phyloP scores from a whole-genome alignment of 129 eudicot genomes.

The Centella asiatica region DNA sequence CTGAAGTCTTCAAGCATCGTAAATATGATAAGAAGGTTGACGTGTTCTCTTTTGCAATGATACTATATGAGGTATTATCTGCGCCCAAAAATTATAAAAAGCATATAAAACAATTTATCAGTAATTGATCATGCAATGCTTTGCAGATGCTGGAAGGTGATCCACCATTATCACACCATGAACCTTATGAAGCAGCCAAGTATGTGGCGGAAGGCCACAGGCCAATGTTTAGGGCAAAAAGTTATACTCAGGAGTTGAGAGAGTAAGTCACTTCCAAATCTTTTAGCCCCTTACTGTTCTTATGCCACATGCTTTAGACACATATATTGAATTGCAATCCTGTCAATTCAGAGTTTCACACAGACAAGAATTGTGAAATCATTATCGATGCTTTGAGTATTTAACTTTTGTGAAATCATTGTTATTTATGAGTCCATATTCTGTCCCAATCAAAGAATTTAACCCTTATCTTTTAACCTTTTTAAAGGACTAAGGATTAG shows the following conservation, averaged over 20 bases:
- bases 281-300: neutral
- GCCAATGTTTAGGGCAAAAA: slow-evolving; percentile 66
- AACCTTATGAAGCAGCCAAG: slow-evolving; percentile 97
- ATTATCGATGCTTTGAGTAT: no score
- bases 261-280: slow-evolving; percentile 46
- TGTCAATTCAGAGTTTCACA: no score
- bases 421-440: no score
- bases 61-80: slow-evolving; percentile 73
- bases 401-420: no score
- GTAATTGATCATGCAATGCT: neutral
- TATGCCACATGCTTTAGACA: slow-evolving; percentile 3
- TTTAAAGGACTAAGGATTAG: no score
- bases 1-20: slow-evolving; percentile 96
- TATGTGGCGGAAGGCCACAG: slow-evolving; percentile 90
- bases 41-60: slow-evolving; percentile 97
- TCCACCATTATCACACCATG: slow-evolving; percentile 67
- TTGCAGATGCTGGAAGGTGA: slow-evolving; percentile 98
- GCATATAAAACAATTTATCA: neutral
- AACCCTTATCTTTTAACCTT: no score
- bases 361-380: no score
- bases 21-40: slow-evolving; percentile 97
- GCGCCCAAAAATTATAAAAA: neutral
- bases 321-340: no score
- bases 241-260: slow-evolving; percentile 56
- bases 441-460: no score